These are phyloP conservation scores for Luffa aegyptiaca DNA, from an alignment of 306 rosid species.

Conservation along the genomic window DNA sequence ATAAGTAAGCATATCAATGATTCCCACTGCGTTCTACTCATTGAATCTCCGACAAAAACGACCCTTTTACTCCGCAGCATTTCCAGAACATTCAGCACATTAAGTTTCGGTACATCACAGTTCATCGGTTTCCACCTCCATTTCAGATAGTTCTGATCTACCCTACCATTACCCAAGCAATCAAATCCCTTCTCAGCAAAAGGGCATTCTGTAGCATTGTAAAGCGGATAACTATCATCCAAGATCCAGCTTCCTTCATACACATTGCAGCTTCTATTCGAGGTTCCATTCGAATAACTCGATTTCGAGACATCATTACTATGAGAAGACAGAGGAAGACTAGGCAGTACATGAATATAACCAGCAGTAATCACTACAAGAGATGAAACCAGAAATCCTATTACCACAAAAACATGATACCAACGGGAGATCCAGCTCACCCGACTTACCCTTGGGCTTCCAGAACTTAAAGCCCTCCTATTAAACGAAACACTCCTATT, in stretches of 20 bases:
- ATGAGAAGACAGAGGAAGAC: slow-evolving; percentile 31
- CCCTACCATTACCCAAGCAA: slow-evolving; percentile 65
- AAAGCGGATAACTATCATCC: slow-evolving; percentile 40
- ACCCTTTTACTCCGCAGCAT: slow-evolving; percentile 53
- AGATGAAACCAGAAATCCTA: slow-evolving; percentile 45
- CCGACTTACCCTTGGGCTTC: slow-evolving; percentile 35
- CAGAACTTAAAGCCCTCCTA: slow-evolving; percentile 27
- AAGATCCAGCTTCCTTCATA: slow-evolving; percentile 59
- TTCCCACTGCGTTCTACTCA: slow-evolving; percentile 93
- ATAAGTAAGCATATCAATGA: slow-evolving; percentile 74
- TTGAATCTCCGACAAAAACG: slow-evolving; percentile 86
- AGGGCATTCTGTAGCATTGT: slow-evolving; percentile 76
- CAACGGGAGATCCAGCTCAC: slow-evolving; percentile 40
- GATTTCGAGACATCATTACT: slow-evolving; percentile 19
- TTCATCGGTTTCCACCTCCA: slow-evolving; percentile 70
- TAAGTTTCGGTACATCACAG: slow-evolving; percentile 43
- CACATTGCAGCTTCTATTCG: slow-evolving; percentile 33
- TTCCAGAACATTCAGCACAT: slow-evolving; percentile 43
- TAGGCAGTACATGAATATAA: slow-evolving; percentile 51
- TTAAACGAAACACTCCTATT: slow-evolving; percentile 25
- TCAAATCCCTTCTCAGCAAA: slow-evolving; percentile 70
- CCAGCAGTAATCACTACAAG: slow-evolving; percentile 46
- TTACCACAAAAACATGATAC: slow-evolving; percentile 39
- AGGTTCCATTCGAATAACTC: slow-evolving; percentile 13
- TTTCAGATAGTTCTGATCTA: slow-evolving; percentile 48